Conservation (phyloP, 768 basidiomycete genomes). For the Cyclocybe aegerita region DNA sequence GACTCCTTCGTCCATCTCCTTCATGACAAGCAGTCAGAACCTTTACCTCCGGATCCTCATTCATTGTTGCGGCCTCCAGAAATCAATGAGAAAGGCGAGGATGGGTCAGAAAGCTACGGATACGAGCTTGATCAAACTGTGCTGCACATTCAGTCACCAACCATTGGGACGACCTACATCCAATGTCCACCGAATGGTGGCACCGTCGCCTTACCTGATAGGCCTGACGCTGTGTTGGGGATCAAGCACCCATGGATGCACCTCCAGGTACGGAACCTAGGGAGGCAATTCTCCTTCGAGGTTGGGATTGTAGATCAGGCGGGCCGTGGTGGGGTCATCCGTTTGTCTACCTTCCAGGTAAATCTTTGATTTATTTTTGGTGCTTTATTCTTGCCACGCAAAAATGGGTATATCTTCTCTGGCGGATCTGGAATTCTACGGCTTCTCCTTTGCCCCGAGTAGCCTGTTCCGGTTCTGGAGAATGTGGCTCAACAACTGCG, state of each 20-base stretch:
- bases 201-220: slow-evolving; percentile 10
- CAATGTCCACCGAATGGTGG: slow-evolving; percentile 46
- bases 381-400: too few relatives aligned
- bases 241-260: slow-evolving; percentile 75
- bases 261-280: slow-evolving; percentile 69
- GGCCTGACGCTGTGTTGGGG: slow-evolving; percentile 38
- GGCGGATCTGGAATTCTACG: too few relatives aligned
- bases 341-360: slow-evolving; percentile 85
- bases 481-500: too few relatives aligned
- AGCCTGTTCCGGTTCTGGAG: too few relatives aligned
- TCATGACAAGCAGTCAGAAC: slow-evolving; percentile 54
- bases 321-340: slow-evolving; percentile 56
- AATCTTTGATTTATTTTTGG: slow-evolving; percentile 14
- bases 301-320: slow-evolving; percentile 68
- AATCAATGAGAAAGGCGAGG: slow-evolving; percentile 21
- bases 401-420: too few relatives aligned
- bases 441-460: too few relatives aligned
- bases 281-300: slow-evolving; percentile 73
- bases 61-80: slow-evolving; percentile 43
- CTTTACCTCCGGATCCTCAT: slow-evolving; percentile 47
- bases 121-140: slow-evolving; percentile 60
- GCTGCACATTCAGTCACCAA: slow-evolving; percentile 79
- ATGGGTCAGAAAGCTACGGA: slow-evolving; percentile 28
- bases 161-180: slow-evolving; percentile 64
- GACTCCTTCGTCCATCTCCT: slow-evolving; percentile 70